Evolutionary conservation across 768 basidiomycete genomes (phyloP).

Genomic region (Sistotremastrum niveocremeum): DNA sequence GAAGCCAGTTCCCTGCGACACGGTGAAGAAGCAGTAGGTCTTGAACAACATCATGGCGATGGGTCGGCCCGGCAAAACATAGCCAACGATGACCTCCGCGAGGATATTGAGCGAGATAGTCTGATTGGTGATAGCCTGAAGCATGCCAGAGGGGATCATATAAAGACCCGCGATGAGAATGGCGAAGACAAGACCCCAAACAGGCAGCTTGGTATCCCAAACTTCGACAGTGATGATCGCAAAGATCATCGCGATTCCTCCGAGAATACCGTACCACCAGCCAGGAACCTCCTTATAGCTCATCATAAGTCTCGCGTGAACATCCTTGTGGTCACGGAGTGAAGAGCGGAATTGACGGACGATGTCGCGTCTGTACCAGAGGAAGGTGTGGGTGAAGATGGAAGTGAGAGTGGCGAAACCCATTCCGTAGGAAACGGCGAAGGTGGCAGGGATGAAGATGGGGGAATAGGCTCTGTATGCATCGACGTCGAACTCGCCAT

Average conservation of each 20-base stretch:
- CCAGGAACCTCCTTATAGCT: conserved; percentile 45
- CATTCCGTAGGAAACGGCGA: conserved; percentile 12
- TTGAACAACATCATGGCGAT: conserved; percentile 24
- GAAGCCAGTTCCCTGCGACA: conserved; percentile 16
- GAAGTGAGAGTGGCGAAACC: conserved; percentile 31
- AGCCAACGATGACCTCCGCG: conserved; percentile 26
- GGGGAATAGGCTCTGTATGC: conserved; percentile 26
- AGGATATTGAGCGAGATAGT: conserved; percentile 23
- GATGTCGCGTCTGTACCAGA: conserved; percentile 48
- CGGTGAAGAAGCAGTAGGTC: conserved; percentile 21
- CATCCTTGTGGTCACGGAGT: conserved; percentile 41
- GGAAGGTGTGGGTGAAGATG: conserved; percentile 26
- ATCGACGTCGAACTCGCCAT: conserved; percentile 18
- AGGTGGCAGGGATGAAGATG: conserved; percentile 23
- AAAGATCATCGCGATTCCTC: conserved; percentile 20
- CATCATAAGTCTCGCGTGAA: conserved; percentile 48
- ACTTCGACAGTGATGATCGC: conserved; percentile 18
- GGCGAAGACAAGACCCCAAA: conserved; percentile 14
- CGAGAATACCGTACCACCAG: conserved; percentile 38
- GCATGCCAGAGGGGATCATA: conserved; percentile 20
- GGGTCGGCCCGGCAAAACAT: conserved; percentile 21
- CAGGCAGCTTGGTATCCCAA: conserved; percentile 20
- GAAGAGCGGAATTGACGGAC: conserved; percentile 32
- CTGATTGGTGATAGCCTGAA: conserved; percentile 23
- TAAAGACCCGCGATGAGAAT: conserved; percentile 12